These are phyloP conservation scores for Penicillium sp. DNA, from an alignment of 2,329 filamentous ascomycete species.

Conservation along the genomic window DNA sequence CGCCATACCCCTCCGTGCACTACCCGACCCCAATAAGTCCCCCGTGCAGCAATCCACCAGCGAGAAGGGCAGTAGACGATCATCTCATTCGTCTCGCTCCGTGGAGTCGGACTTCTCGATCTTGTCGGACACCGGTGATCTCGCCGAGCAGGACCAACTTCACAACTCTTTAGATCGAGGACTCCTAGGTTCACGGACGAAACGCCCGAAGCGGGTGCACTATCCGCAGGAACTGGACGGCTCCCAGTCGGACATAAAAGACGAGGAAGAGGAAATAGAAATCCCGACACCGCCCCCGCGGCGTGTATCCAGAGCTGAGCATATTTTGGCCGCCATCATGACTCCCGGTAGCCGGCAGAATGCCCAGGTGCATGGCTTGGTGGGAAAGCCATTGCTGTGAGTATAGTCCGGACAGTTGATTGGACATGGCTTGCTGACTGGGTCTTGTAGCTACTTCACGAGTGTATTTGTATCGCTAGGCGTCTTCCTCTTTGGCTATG, in stretches of 20 bases:
- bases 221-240: constrained; percentile 54
- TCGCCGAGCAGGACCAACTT: constrained; percentile 87
- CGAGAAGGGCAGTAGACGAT: constrained; percentile 49
- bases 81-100: constrained; percentile 50
- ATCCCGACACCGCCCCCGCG: constrained; percentile 65
- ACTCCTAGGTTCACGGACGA: constrained; percentile 44
- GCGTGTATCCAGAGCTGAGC: constrained; percentile 61
- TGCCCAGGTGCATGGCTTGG: constrained; percentile 78
- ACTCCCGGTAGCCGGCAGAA: constrained; percentile 63
- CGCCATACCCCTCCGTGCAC: constrained; percentile 73
- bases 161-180: constrained; percentile 61
- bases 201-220: constrained; percentile 61
- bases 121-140: constrained; percentile 92
- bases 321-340: constrained; percentile 78
- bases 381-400: constrained; percentile 90
- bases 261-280: constrained; percentile 54
- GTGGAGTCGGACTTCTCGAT: constrained; percentile 66
- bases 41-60: constrained; percentile 40
- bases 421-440: neutral
- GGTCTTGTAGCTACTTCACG: constrained; percentile 71
- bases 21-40: constrained; percentile 44
- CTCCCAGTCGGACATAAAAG: constrained; percentile 27
- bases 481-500: constrained; percentile 62
- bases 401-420: constrained; percentile 25
- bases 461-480: constrained; percentile 67